Base-by-base conservation (phyloP, 2,329 filamentous ascomycete species). In the Parafenestella ontariensis region DNA sequence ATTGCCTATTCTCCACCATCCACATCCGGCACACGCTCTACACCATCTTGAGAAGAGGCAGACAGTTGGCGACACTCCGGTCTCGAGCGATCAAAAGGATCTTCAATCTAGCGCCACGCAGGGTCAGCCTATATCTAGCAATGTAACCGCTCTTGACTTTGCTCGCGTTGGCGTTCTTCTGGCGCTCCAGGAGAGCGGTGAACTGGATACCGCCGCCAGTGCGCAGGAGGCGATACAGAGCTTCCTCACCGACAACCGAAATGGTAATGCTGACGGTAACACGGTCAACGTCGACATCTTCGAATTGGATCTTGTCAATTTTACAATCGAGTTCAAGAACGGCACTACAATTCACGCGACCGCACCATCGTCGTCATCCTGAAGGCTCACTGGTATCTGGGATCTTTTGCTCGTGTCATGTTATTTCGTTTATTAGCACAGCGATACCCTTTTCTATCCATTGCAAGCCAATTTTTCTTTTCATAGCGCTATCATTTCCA, bases 101-200 rank as follows among this genome's bases (percentile, higher is more conserved):
- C 43, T 58, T 21, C 42, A 59, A 42, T 17, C 68, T 2, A 52
- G 52, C 26, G 21, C 65, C 15, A 52, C 65, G 37, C 42, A 72
- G 21, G 64, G 60, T 1, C 58, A 74, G 18, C 71, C 73, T 1
- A 62, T 75, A 17, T 73, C 69, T 3, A 75, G 71, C 61, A 74
- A 75, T 46, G 63, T 71, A 2, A 72, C 65, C 0, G 69, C 73
- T 1, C 55, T 80, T 23, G 78, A 81, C 56, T 82, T 82, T 59
- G 80, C 80, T 2, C 75, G 79, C 20, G 61, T 78, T 15, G 75
- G 76, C 13, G 76, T 82, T 13, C 72, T 82, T 4, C 75, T 79
- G 33, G 71, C 80, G 11, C 66, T 82, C 13, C 78, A 82, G 56
- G 70, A 76, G 24, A 74, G 73, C 6, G 68, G 72, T 5, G 64